These are phyloP conservation scores for Rehmannia glutinosa DNA, from an alignment of 257 asterid species.

Conservation along the genomic window DNA sequence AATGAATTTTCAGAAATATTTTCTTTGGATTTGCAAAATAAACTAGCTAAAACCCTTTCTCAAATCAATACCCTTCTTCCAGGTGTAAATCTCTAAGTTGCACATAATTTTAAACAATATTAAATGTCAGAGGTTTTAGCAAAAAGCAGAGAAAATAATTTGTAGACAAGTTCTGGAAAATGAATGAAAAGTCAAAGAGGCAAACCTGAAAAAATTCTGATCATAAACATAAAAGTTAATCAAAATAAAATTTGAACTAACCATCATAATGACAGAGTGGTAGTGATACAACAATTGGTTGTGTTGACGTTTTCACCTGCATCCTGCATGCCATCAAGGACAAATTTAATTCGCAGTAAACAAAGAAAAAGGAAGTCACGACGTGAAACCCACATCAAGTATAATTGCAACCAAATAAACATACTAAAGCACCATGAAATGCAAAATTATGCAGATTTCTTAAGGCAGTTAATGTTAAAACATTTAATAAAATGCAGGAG, in stretches of 20 bases:
- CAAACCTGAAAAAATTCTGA: slow-evolving; percentile 5
- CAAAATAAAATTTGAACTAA: slow-evolving; percentile 34
- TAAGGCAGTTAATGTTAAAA: slow-evolving; percentile 8
- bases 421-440: slow-evolving; percentile 6
- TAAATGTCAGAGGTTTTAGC: not conserved
- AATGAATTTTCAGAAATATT: not conserved
- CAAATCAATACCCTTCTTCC: not conserved
- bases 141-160: not conserved
- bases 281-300: slow-evolving; percentile 83
- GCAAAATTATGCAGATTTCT: not conserved
- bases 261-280: slow-evolving; percentile 87
- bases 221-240: not conserved
- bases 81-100: not conserved
- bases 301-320: slow-evolving; percentile 87
- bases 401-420: not conserved
- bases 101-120: slow-evolving; percentile 2
- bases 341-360: slow-evolving; percentile 4
- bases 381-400: not conserved
- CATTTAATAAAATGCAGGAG: not conserved
- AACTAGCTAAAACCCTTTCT: slow-evolving; percentile 2
- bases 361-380: slow-evolving; percentile 1
- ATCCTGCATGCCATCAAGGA: slow-evolving; percentile 53
- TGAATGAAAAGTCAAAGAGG: not conserved
- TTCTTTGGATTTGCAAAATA: not conserved
- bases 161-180: not conserved